Evolutionary conservation across 2,329 filamentous ascomycete genomes (phyloP), one percentile per base, ranked within the genome.

Genomic region (Exophiala phaeomuriformis): DNA sequence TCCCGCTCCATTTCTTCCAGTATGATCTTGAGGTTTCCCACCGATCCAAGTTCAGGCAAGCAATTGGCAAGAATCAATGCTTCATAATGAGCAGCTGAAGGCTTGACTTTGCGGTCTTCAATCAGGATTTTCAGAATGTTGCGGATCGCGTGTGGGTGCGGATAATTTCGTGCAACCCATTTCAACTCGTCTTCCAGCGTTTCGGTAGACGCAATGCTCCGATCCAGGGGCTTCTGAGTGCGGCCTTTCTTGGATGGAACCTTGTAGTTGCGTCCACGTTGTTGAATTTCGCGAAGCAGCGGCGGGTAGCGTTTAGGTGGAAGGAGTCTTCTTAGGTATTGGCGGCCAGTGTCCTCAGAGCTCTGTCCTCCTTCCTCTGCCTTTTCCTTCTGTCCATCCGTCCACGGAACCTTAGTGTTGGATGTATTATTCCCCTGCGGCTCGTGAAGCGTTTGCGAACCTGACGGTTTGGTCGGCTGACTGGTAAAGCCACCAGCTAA

Each of bases 1-100:
- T 77, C 73, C 1, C 70, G 66, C 41, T 77, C 75, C 83, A 96
- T 87, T 63, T 95, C 88, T 27, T 79, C 71, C 28, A 95, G 70
- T n/a, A 95, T 72, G 19, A 71, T 72, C 33, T 71, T 67, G 28
- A 91, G 78, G 44, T 80, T 78, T 30, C 75, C 75, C 2, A 83
- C 83, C 3, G 85, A 89, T 4, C 44, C 32, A 37, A 28, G 44
- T 12, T 47, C 44, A 8, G 30, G 44, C 35, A 47, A 47, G 12
- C 44, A 47, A 36, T 36, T 47, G 5, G 12, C 44, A 8, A 47
- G 44, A 47, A 47, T 83, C 48, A 95, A 71, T 9, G 84, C 82
- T 62, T 88, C 83, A 68, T 93, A 96, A 61, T 75, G 72, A 3
- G 66, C 65, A 30, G 64, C 63, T 28, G 66, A 62, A 2, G 71